Evolutionary conservation across 2,329 filamentous ascomycete species (phyloP), one percentile per base, ranked within the genome.

Genomic region (Colletotrichum caudatum): DNA sequence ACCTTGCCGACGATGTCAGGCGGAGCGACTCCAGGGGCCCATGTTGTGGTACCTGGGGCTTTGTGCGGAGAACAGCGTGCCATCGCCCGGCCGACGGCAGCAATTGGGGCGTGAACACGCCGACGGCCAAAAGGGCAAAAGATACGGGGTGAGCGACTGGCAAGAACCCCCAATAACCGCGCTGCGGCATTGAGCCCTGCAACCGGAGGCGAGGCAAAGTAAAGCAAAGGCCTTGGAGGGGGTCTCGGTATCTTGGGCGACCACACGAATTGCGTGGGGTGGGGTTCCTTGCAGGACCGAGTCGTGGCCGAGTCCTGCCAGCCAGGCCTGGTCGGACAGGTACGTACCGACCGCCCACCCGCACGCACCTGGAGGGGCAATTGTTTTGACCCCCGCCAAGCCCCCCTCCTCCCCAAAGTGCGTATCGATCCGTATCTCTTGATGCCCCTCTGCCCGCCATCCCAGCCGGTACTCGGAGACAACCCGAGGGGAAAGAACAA

Each of bases 311-410:
- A 64, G 56, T 60, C 59, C 54, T 54, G 48, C 56, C 69, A 69
- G 59, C 64, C 68, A 50, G 48, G 53, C 50, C 26, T 48, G 56
- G 50, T 29, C 56, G 35, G 53, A 39, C 54, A 59, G 69, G 59
- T 71, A 71, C 69, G 69, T 71, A 69, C 59, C 48, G 35, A 35
- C 54, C 23, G 3, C 56, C 50, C 54, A 39, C 39, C 64, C 61
- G 59, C 69, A 50, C 61, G 59, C 69, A 50, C 64, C 51, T 68
- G 69, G 64, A 68, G 69, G 69, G 54, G 60, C 56, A 65, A 59
- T 39, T 69, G 69, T 44, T 72, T 72, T 57, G 69, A 51, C 64
- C 69, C 62, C 59, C 69, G 63, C 69, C 71, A 68, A 70, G 68
- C 71, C 59, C 61, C 71, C 59, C 61, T 59, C 8, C 46, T n/a